Base-by-base conservation (phyloP, 2,329 filamentous ascomycete species). In the Ceratocystis colombiana region DNA sequence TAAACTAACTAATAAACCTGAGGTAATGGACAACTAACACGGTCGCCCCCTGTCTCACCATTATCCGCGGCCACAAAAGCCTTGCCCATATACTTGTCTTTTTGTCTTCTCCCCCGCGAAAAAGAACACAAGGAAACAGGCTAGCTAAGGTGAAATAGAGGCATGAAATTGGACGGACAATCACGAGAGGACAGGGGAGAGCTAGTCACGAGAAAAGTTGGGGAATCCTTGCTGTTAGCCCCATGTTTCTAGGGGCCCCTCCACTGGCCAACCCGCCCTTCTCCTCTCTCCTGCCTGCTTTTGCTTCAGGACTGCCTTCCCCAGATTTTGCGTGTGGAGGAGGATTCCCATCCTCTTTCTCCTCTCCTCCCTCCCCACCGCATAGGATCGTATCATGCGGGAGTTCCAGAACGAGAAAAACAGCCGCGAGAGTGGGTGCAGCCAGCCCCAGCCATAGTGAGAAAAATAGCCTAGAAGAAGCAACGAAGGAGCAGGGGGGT, bases 201-300 rank as follows among this genome's bases (percentile, higher is more conserved):
- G 7, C 17, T 17, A 37, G 28, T 17, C 28, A 33, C 2, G 8
- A 25, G 20, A 59, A 64, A 64, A 44, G 46, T 64, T 64, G 63
- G 63, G 63, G 63, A 64, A 64, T 30, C 63, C 63, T 20, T 64
- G 50, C 33, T 22, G 17, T 6, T 44, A 37, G 10, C 28, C 25
- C 62, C 45, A 20, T 10, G 44, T 20, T 37, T 33, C 22, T 22
- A 17, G 8, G 15, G 25, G 2, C 28, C 37, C 30, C 30, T 37
- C 41, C 30, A 37, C 33, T 37, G 33, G 33, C 33, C 33, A 37
- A 10, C 33, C 2, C 33, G 33, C 33, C 37, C 37, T 41, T 33
- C 5, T 22, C 41, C 61, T 15, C 41, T 20, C 46, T 41, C 48
- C 7, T 4, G n/a, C 20, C 48, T 4, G 28, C 28, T 37, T 30